Conservation (phyloP, 805 yeast genomes). For the Cyberlindnera bimundalis region DNA sequence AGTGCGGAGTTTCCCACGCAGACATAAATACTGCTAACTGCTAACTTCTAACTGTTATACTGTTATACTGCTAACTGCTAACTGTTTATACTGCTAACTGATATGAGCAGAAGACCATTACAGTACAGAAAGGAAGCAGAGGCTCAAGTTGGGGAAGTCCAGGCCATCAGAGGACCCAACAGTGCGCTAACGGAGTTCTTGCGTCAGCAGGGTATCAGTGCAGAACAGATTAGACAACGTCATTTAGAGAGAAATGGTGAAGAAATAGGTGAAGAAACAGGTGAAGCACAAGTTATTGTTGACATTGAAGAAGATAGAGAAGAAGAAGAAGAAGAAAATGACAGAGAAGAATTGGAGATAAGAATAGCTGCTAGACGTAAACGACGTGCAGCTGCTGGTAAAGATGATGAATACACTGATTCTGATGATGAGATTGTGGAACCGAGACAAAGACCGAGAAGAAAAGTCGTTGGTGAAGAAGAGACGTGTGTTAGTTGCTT, state of each 20-base stretch:
- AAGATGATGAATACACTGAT: conserved; percentile 35
- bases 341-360: conserved; percentile 32
- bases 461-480: conserved; percentile 43
- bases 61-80: too few species aligned
- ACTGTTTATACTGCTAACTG: not conserved
- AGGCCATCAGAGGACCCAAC: conserved; percentile 54
- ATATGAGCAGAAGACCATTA: conserved; percentile 29
- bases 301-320: conserved; percentile 30
- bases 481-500: conserved; percentile 66
- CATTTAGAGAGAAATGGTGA: conserved; percentile 33
- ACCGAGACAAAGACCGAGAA: conserved; percentile 1
- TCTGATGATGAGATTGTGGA: conserved; percentile 30
- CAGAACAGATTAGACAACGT: conserved; percentile 64
- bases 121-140: conserved; percentile 23
- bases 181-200: conserved; percentile 89
- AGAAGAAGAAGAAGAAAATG: conserved; percentile 29
- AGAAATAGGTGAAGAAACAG: conserved; percentile 15
- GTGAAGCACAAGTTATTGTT: conserved; percentile 18
- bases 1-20: too few species aligned
- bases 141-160: conserved; percentile 19
- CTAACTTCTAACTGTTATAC: too few species aligned
- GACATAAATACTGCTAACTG: too few species aligned
- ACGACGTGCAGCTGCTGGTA: conserved; percentile 35
- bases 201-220: conserved; percentile 83
- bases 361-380: conserved; percentile 40